Evolutionary conservation across 176 grass and related monocot species (phyloP), one percentile per base, ranked within the genome.

Genomic region (Phoenix roebelenii): DNA sequence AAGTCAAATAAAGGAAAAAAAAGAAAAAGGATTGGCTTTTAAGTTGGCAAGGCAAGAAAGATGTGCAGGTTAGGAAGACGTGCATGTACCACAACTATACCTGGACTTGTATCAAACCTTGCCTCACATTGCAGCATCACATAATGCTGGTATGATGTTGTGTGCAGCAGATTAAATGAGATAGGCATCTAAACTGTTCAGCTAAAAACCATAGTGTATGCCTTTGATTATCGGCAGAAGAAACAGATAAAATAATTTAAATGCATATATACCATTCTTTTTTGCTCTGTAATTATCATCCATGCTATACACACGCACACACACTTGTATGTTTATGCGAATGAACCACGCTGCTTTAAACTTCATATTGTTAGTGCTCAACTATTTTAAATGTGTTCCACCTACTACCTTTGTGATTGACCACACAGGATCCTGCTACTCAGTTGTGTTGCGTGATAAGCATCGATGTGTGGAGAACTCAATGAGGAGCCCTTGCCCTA

Each of bases 391-490:
- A 44, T 44, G 35, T 12, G 9, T 3, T 44, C 35, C 18, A 51
- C 9, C 12, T 51, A n/a, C 50, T 54, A 25, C 2, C n/a, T 19
- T 23, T 52, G 18, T 51, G 9, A 72, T 6, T 15, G 63, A 72
- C 70, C 61, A 71, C 62, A 64, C 54, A 98, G 93, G 93, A 54
- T 92, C 93, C 55, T 98, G 93, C 77, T 98, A 92, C 58, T 53
- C 57, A 62, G 55, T 71, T 88, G 1, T 0, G 18, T 74, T 98
- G 60, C 93, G 26, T 50, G 72, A 85, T 77, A 79, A 85, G 23
- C 93, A 98, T 82, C 74, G 67, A 16, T 98, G 93, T 52, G 78
- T 98, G 66, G 93, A 98, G 63, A 85, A 98, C 61, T 98, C 93
- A 48, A 98, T 98, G 93, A 92, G 82, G 71, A 84, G 85, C 39